Evolutionary conservation across 805 yeast genomes (phyloP), one percentile per base, ranked within the genome.

Genomic region (Brettanomyces bruxellensis): DNA sequence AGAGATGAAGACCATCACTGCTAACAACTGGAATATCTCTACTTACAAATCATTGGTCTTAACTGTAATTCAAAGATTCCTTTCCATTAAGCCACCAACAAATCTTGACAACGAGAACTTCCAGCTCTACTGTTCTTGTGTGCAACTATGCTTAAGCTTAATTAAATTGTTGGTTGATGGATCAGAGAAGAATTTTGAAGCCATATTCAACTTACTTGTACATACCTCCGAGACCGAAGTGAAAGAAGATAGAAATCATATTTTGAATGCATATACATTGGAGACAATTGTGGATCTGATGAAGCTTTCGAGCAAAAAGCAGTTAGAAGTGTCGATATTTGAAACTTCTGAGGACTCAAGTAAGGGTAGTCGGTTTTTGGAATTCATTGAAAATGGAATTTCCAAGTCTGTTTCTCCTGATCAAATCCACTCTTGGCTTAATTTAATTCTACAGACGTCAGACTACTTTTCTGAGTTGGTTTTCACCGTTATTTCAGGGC

Each of bases 1-100:
- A 13, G 75, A 66, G 56, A 61, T 70, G 54, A 69, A 66, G 48
- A 66, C 68, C 43, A 66, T 71, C 50, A 71, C 58, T 24, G 48
- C 66, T 0, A 69, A 73, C 46, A 58, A 65, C 6, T 74, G 81
- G 79, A 68, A 68, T 58, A 70, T 65, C 4, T 76, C 86, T 0
- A 79, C 84, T 1, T 84, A 82, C 58, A 81, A 81, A 51, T 73
- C 78, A 7, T 66, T 83, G 25, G 55, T 80, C 0, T 48, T 81
- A 13, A 60, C 68, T 39, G 65, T 76, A 3, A 49, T 80, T 12
- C 59, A 69, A 40, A 74, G 69, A 44, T 79, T 79, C 51, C 59
- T 83, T 41, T 55, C 61, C 35, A 35, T 51, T 36, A 53, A 52
- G 4, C 30, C 53, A 9, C 51, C 55, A 4, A 44, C 53, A 0